Percentiles rank a stretch among this genome's conserved stretches.
Conservation (phyloP, 2,329 filamentous ascomycete species). For the Blumeria hordei region DNA sequence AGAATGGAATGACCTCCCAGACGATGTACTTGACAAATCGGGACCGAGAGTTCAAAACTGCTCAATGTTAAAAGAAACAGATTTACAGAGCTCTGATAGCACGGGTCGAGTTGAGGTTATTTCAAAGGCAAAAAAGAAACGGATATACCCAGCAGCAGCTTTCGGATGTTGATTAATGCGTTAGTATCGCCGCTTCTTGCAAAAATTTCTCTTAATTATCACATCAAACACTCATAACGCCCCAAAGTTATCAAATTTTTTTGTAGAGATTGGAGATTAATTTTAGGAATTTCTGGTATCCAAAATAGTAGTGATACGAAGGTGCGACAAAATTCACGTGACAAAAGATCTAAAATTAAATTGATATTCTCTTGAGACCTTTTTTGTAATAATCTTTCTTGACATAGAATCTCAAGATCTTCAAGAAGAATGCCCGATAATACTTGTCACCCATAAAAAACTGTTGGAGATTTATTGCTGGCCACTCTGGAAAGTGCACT, state of each 20-base stretch:
- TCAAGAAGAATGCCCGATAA: too few relatives aligned
- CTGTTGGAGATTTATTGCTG: too few relatives aligned
- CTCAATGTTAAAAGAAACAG: too few relatives aligned
- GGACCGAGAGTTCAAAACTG: conserved; percentile 23
- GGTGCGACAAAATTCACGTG: neutral
- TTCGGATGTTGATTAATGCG: conserved; percentile 20
- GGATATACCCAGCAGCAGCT: conserved; percentile 36
- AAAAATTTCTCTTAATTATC: neutral
- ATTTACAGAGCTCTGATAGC: conserved; percentile 1
- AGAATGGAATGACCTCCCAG: conserved; percentile 42
- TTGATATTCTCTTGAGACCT: too few relatives aligned
- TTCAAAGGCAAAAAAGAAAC: conserved; percentile 24
- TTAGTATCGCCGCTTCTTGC: conserved; percentile 1
- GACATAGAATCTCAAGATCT: too few relatives aligned
- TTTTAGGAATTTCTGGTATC: neutral
- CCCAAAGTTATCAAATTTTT: neutral
- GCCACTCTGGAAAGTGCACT: too few relatives aligned
- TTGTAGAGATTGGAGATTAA: neutral
- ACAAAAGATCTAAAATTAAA: neutral
- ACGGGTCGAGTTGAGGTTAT: conserved; percentile 16
- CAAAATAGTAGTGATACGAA: neutral
- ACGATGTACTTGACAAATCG: conserved; percentile 29
- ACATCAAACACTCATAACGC: neutral
- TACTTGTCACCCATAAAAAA: too few relatives aligned
- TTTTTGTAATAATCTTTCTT: too few relatives aligned